Percentiles rank a stretch among this genome's conserved stretches.
Conservation (phyloP, 768 basidiomycete genomes). For the Mycena leptocephala region DNA sequence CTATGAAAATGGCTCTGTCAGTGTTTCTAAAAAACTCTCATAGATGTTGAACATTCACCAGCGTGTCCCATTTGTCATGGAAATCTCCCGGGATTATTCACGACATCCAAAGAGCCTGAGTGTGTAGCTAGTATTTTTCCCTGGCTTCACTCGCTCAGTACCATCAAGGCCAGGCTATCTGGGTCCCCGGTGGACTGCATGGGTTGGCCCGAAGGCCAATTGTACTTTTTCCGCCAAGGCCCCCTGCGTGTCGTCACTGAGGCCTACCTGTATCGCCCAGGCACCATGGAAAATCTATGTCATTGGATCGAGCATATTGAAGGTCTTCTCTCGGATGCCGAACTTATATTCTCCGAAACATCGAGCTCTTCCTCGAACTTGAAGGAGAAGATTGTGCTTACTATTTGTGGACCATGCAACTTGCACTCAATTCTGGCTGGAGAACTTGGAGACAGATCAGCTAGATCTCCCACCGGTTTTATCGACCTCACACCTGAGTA, state of each 20-base stretch:
- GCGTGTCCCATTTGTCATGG: slow-evolving; percentile 6
- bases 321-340: slow-evolving; percentile 42
- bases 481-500: slow-evolving; percentile 70
- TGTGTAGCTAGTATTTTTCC: background rate
- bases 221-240: slow-evolving; percentile 61
- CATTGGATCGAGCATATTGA: slow-evolving; percentile 55
- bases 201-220: slow-evolving; percentile 74
- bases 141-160: background rate
- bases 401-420: too few relatives aligned
- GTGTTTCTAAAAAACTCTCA: background rate
- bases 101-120: slow-evolving; percentile 18
- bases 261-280: slow-evolving; percentile 59
- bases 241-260: slow-evolving; percentile 67
- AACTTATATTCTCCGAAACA: slow-evolving; percentile 52
- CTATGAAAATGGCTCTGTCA: slow-evolving; percentile 19
- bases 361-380: slow-evolving; percentile 70
- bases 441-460: slow-evolving; percentile 56
- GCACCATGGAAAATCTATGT: slow-evolving; percentile 51
- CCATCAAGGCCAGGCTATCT: slow-evolving; percentile 43
- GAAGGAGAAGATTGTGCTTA: too few relatives aligned
- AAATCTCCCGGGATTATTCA: slow-evolving; percentile 25
- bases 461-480: slow-evolving; percentile 61
- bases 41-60: background rate
- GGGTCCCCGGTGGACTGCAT: slow-evolving; percentile 62
- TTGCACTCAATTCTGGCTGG: too few relatives aligned